Evolutionary conservation across 2,329 filamentous ascomycete genomes (phyloP), one percentile per base, ranked within the genome.

Genomic region (Furcasterigmium sp.): DNA sequence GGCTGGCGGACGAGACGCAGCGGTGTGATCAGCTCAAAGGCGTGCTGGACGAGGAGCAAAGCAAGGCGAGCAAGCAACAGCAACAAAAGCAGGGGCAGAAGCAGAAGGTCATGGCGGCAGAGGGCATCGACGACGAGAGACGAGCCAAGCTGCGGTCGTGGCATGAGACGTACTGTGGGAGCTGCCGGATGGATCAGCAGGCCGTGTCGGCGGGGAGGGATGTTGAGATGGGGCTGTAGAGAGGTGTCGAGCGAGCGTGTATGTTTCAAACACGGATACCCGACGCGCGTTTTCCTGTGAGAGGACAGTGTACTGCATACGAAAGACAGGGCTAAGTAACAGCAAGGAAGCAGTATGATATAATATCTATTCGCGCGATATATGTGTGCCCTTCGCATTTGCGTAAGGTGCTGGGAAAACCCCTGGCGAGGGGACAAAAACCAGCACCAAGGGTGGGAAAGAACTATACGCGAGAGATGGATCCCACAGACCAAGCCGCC

Each of bases 1-100:
- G 91, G 91, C 75, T 97, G 23, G 65, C 78, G 3, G 84, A 87
- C 52, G 93, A 98, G 67, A 84, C 82, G 50, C 64, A 73, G 26
- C 78, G 87, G 39, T 98, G 93, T 61, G 79, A 80, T 44, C 78
- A 85, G 56, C 69, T 79, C 6, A 66, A 70, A 20, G 57, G 57
- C 25, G 62, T 75, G 55, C 60, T 85, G 17, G 41, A 49, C 4
- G 57, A 58, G 34, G 49, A 57, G 4, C 44, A 48, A 36, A 9
- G 13, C 17, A 26, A 28, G 13, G 25, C 35, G 39, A 28, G 30
- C 32, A 32, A 19, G 15, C 38, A 48, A 41, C 35, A 36, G 21
- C 8, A 20, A 19, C 29, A 44, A 30, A 32, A 19, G 15, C 38
- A 48, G 42, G 30, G 34, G 21, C 8, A 20, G 21, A 25, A 42